These are phyloP conservation scores for Calonectria naviculata DNA, from an alignment of 2,329 filamentous ascomycete species.

Conservation along the genomic window DNA sequence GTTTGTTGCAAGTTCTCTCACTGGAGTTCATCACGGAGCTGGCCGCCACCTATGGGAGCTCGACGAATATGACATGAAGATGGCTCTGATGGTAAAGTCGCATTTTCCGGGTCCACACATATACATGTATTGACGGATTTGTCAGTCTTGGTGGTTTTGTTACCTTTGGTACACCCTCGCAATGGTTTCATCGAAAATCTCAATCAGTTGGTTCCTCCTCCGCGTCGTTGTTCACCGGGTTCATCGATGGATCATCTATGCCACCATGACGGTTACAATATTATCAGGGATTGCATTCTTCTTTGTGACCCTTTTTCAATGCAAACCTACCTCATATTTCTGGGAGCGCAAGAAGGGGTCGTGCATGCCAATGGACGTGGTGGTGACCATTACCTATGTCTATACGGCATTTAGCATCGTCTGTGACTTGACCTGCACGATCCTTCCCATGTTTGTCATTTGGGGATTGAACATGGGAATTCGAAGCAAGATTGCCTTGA, in stretches of 20 bases:
- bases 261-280: constrained; percentile 48
- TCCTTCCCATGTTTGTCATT: constrained; percentile 65
- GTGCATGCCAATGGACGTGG: constrained; percentile 54
- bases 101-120: too few species aligned
- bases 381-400: constrained; percentile 63
- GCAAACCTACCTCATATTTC: constrained; percentile 52
- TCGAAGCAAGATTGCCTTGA: constrained; percentile 62
- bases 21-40: constrained; percentile 54
- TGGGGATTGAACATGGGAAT: constrained; percentile 65
- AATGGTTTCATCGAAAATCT: constrained; percentile 53
- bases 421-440: constrained; percentile 62
- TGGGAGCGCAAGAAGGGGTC: constrained; percentile 51
- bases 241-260: constrained; percentile 50
- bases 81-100: constrained; percentile 48
- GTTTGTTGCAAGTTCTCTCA: constrained; percentile 46
- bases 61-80: constrained; percentile 31
- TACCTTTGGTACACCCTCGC: constrained; percentile 49
- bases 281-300: constrained; percentile 52
- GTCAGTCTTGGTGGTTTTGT: constrained; percentile 51
- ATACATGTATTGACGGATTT: not conserved
- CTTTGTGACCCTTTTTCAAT: constrained; percentile 54
- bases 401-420: constrained; percentile 62
- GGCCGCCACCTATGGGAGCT: constrained; percentile 51
- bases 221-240: constrained; percentile 49
- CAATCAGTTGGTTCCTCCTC: constrained; percentile 54